A percentile compares a stretch with the other conserved stretches of the same genome.
Conservation (phyloP, 352 stramenopile genomes). For the Phytophthora sp. region DNA sequence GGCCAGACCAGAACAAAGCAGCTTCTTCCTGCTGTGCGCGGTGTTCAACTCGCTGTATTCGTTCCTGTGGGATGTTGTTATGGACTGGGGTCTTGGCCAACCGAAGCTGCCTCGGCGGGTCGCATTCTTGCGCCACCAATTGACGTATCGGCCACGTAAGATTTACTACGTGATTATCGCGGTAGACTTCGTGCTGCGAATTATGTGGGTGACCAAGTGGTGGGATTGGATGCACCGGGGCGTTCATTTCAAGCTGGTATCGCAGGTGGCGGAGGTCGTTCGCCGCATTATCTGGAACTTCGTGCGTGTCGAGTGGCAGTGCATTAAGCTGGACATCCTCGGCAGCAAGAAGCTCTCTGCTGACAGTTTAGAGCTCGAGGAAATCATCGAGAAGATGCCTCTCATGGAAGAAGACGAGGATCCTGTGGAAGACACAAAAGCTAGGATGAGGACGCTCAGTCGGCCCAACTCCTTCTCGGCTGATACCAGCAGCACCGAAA, state of each 20-base stretch:
- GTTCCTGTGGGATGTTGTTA: slow-evolving; percentile 97
- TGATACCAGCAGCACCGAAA: slow-evolving; percentile 22
- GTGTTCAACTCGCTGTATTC: slow-evolving; percentile 96
- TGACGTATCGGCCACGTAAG: slow-evolving; percentile 59
- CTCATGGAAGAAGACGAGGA: slow-evolving; percentile 52
- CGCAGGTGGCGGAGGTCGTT: slow-evolving; percentile 92
- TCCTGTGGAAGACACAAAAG: slow-evolving; percentile 12
- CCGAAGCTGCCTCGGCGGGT: slow-evolving; percentile 51
- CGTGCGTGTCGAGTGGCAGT: slow-evolving; percentile 93
- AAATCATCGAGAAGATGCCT: slow-evolving; percentile 57
- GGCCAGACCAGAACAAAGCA: slow-evolving; percentile 54
- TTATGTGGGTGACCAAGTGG: slow-evolving; percentile 95
- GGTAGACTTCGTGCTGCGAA: slow-evolving; percentile 93
- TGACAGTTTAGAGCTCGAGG: slow-evolving; percentile 50
- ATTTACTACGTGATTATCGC: slow-evolving; percentile 94
- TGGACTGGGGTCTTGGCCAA: slow-evolving; percentile 96
- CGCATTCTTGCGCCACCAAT: slow-evolving; percentile 66
- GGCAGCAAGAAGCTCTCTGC: slow-evolving; percentile 61
- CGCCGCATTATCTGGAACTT: slow-evolving; percentile 94
- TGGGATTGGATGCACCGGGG: slow-evolving; percentile 80
- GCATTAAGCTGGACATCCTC: slow-evolving; percentile 80
- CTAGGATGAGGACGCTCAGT: slow-evolving; percentile 21
- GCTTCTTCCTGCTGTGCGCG: slow-evolving; percentile 77
- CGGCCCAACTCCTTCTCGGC: slow-evolving; percentile 25
- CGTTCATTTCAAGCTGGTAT: slow-evolving; percentile 83